phyloP scores from a whole-genome alignment of 805 yeast genomes.

The Tetrapisispora iriomotensis region DNA sequence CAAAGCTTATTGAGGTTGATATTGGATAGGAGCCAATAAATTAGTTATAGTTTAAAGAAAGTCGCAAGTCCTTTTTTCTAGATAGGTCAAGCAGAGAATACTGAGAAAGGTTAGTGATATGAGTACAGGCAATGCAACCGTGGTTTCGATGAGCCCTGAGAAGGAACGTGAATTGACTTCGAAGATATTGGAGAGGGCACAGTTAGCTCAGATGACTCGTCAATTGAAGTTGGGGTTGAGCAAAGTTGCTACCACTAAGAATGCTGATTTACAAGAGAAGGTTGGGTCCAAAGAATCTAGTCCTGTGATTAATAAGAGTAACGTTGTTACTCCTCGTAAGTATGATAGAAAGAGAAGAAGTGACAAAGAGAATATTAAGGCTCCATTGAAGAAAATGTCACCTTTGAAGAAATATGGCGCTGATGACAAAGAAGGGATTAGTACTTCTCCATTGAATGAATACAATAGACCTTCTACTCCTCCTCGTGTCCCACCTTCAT shows the following conservation, averaged over 20 bases:
- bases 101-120: background rate
- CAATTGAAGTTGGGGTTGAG: slow-evolving; percentile 26
- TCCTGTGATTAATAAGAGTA: background rate
- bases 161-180: slow-evolving; percentile 27
- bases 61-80: no score
- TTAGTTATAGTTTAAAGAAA: no score
- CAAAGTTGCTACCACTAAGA: slow-evolving; percentile 19
- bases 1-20: no score
- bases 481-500: slow-evolving; percentile 5
- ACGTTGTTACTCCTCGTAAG: background rate
- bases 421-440: background rate
- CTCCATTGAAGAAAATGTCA: slow-evolving; percentile 1
- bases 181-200: slow-evolving; percentile 28
- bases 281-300: no score
- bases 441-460: slow-evolving; percentile 7
- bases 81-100: no score
- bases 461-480: slow-evolving; percentile 2
- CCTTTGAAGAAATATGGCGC: slow-evolving; percentile 3
- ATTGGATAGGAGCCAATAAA: no score
- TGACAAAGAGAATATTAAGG: background rate
- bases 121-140: background rate
- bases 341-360: background rate
- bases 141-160: slow-evolving; percentile 13
- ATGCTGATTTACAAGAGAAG: no score
- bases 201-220: slow-evolving; percentile 29